These are phyloP conservation scores for Thelonectria blattea DNA, from an alignment of 2,329 filamentous ascomycete genomes.

Conservation along the genomic window DNA sequence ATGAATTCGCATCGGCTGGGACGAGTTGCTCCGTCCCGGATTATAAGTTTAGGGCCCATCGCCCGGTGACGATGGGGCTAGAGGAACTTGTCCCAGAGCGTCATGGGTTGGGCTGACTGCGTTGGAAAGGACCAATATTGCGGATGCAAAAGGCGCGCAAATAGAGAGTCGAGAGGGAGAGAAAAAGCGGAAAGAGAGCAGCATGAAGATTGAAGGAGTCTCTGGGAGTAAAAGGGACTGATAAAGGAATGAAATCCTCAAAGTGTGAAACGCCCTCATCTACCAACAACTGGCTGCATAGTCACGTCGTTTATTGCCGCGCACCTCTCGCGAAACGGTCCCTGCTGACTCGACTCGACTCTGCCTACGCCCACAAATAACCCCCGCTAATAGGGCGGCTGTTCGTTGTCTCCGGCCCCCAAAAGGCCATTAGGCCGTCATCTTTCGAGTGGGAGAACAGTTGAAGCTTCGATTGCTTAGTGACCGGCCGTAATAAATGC, in stretches of 20 bases:
- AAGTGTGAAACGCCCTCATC: not conserved
- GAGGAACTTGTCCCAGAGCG: not conserved
- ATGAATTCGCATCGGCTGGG: not conserved
- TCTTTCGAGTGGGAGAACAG: not conserved
- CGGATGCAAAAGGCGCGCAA: too few relatives aligned
- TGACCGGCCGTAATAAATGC: constrained; percentile 20
- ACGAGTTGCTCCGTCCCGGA: constrained; percentile 2
- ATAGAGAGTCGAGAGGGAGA: too few relatives aligned
- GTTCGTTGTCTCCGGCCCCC: not conserved
- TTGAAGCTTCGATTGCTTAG: too few relatives aligned
- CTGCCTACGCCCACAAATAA: not conserved
- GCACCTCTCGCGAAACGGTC: not conserved
- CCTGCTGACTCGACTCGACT: not conserved
- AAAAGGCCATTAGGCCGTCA: not conserved
- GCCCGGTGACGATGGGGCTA: constrained; percentile 8
- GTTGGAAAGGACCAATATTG: not conserved
- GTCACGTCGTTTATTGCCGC: not conserved
- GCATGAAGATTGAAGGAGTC: not conserved
- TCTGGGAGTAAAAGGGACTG: not conserved
- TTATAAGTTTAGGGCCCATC: constrained; percentile 6
- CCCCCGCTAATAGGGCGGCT: not conserved
- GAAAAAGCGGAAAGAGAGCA: not conserved
- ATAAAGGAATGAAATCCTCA: not conserved
- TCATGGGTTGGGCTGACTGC: constrained; percentile 15
- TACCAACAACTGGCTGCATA: too few relatives aligned